Conservation (phyloP, 2,329 filamentous ascomycete species). For the Nemania sp. region DNA sequence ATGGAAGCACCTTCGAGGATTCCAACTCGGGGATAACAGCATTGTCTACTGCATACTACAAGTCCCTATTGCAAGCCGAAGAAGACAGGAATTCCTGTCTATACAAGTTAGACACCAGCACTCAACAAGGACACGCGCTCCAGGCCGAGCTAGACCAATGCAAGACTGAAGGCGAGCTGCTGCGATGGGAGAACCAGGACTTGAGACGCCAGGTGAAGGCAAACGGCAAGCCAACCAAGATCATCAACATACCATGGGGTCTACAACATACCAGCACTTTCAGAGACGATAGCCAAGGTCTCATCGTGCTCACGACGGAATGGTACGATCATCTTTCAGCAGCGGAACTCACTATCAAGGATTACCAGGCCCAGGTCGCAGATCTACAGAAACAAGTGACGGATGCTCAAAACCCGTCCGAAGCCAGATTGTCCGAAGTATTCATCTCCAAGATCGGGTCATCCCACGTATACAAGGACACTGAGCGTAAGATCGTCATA, state of each 20-base stretch:
- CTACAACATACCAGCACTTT: constrained; percentile 30
- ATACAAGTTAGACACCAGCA: constrained; percentile 3
- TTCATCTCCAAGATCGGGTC: background rate
- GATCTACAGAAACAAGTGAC: constrained; percentile 14
- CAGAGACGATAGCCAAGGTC: constrained; percentile 36
- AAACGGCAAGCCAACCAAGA: background rate
- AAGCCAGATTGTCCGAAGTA: background rate
- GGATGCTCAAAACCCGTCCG: constrained; percentile 13
- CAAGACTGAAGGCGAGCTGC: constrained; percentile 11
- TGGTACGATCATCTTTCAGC: constrained; percentile 34
- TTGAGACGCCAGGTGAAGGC: background rate
- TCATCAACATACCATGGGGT: constrained; percentile 34
- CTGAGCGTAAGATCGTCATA: constrained; percentile 16
- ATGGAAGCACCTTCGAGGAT: constrained; percentile 35
- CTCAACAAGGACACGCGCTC: background rate
- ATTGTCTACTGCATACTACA: constrained; percentile 15
- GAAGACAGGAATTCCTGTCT: constrained; percentile 15
- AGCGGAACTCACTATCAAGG: background rate
- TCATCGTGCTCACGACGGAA: constrained; percentile 32
- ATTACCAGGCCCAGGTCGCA: background rate
- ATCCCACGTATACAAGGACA: constrained; percentile 17
- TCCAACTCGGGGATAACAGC: constrained; percentile 28
- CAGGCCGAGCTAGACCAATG: constrained; percentile 20
- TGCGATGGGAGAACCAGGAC: constrained; percentile 16
- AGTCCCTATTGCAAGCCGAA: constrained; percentile 24